Evolutionary conservation across 352 stramenopile genomes (phyloP).

Genomic region (Phytopythium oedochilum): DNA sequence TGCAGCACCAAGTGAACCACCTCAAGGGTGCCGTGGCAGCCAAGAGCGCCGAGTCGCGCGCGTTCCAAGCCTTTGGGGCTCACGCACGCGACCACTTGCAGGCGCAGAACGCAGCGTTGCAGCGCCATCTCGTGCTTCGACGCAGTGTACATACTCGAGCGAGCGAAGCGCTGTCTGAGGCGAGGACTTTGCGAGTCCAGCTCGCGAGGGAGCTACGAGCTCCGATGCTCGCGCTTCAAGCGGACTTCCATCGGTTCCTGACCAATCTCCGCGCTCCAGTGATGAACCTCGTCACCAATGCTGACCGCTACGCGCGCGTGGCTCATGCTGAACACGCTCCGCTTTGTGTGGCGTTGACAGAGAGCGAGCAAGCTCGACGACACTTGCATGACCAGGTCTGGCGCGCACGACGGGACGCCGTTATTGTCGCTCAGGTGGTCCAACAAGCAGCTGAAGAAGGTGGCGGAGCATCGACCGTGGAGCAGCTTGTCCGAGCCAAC

Average conservation of each 20-base stretch:
- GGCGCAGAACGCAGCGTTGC: conserved; percentile 42
- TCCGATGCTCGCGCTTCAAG: conserved; percentile 48
- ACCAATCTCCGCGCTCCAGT: conserved; percentile 45
- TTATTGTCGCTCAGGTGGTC: conserved; percentile 59
- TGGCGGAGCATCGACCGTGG: neutral
- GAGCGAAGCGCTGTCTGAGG: conserved; percentile 30
- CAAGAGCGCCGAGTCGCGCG: conserved; percentile 63
- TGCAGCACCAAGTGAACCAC: conserved; percentile 68
- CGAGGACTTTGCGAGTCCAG: conserved; percentile 32
- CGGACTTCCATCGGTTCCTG: conserved; percentile 45
- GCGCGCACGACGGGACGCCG: conserved; percentile 41
- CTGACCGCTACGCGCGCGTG: conserved; percentile 36
- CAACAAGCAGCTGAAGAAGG: conserved; percentile 21
- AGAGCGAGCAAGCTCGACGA: conserved; percentile 35
- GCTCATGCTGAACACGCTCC: conserved; percentile 52
- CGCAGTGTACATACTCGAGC: conserved; percentile 43
- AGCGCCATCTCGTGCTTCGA: conserved; percentile 46
- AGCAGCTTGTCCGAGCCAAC: conserved; percentile 41
- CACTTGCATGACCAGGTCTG: conserved; percentile 77
- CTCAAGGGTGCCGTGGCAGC: conserved; percentile 68
- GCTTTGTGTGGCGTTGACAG: conserved; percentile 33
- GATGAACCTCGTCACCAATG: conserved; percentile 39
- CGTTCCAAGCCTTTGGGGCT: conserved; percentile 63
- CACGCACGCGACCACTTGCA: conserved; percentile 63
- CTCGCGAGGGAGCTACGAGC: conserved; percentile 32